Evolutionary conservation across 176 grass and related monocot species (phyloP).

Genomic region (Otatea glauca): DNA sequence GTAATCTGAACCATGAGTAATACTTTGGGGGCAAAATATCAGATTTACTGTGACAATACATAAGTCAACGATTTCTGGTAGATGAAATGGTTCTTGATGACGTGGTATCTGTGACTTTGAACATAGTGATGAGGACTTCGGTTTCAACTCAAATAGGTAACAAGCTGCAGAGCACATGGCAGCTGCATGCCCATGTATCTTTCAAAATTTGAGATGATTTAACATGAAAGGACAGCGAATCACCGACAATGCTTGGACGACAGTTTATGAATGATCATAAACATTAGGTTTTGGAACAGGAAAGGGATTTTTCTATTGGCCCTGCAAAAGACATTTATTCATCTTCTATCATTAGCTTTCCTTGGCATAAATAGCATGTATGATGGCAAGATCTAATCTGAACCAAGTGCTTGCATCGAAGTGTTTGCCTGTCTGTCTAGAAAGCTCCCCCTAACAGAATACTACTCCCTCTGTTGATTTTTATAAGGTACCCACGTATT

Average conservation of each 20-base stretch:
- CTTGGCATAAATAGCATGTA: not conserved
- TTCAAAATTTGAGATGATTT: not conserved
- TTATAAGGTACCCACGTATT: too few relatives aligned
- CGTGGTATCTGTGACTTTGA: not conserved
- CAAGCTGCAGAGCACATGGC: slow-evolving; percentile 2
- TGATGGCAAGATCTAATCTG: not conserved
- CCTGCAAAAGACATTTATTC: not conserved
- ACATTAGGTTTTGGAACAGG: not conserved
- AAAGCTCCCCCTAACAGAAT: not conserved
- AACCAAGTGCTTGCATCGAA: not conserved
- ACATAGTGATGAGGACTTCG: not conserved
- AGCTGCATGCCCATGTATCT: not conserved
- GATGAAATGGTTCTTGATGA: slow-evolving; percentile 36
- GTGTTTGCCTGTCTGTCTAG: not conserved
- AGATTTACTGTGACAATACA: not conserved
- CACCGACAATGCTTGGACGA: slow-evolving; percentile 17
- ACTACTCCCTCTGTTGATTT: not conserved
- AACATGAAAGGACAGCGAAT: not conserved
- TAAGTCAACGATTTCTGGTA: slow-evolving; percentile 48
- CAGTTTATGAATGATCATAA: slow-evolving; percentile 8
- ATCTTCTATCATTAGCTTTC: slow-evolving; percentile 1
- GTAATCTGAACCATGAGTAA: slow-evolving; percentile 33
- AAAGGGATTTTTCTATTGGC: slow-evolving; percentile 11
- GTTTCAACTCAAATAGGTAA: not conserved
- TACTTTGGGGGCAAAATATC: not conserved